Percentiles rank a stretch among this genome's conserved stretches.
phyloP scores from a whole-genome alignment of 805 yeast genomes.

The Wickerhamomyces rabaulensis region DNA sequence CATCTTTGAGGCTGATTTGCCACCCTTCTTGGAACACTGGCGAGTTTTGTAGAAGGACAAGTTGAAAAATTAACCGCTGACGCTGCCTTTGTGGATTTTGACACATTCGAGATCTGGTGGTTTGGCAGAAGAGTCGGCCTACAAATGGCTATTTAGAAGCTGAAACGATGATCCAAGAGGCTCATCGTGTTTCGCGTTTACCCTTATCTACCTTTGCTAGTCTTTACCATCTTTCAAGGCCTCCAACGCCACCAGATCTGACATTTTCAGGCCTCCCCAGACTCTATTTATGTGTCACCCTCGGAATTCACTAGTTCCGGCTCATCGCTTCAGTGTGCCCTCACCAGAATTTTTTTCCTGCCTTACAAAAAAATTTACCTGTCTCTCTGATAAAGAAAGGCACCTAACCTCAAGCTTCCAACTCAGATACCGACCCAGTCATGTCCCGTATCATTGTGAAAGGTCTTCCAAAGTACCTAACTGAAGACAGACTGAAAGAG shows the following conservation, averaged over 20 bases:
- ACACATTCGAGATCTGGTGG: too few species aligned
- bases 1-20: background rate
- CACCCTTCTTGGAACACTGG: background rate
- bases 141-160: too few species aligned
- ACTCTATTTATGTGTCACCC: background rate
- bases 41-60: too few species aligned
- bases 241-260: too few species aligned
- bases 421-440: background rate
- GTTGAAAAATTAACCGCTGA: background rate
- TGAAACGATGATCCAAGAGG: too few species aligned
- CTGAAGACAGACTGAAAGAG: slow-evolving; percentile 64
- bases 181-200: too few species aligned
- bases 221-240: too few species aligned
- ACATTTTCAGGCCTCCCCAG: background rate
- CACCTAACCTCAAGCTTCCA: background rate
- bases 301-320: background rate
- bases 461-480: slow-evolving; percentile 74
- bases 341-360: background rate
- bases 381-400: background rate
- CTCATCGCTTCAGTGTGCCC: background rate
- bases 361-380: background rate
- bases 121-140: too few species aligned
- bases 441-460: slow-evolving; percentile 91
- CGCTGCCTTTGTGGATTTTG: background rate
- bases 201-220: too few species aligned